Evolutionary conservation across 257 asterid genomes (phyloP).

Genomic region (Penstemon barbatus): DNA sequence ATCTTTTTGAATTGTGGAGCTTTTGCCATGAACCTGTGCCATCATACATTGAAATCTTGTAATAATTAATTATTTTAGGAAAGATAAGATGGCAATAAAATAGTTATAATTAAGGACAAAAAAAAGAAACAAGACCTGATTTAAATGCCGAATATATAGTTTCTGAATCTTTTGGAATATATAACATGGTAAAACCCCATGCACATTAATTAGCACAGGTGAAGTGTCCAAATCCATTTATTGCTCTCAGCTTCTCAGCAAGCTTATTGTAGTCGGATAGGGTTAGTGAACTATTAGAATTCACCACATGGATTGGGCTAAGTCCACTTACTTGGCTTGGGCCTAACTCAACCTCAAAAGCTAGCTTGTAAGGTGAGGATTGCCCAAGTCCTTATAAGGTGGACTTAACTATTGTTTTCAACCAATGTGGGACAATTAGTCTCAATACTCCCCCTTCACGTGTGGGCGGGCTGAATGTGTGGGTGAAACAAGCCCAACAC

Average conservation of each 20-base stretch:
- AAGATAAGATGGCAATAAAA: not conserved
- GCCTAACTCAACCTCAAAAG: too few species aligned
- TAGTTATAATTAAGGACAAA: not conserved
- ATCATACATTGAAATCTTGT: not conserved
- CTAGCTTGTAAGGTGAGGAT: too few species aligned
- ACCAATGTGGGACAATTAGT: too few species aligned
- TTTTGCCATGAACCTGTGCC: constrained; percentile 64
- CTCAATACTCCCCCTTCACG: too few species aligned
- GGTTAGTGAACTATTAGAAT: constrained; percentile 33
- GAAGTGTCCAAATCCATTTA: constrained; percentile 83
- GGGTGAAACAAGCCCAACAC: too few species aligned
- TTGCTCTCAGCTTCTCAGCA: constrained; percentile 57
- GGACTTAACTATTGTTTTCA: too few species aligned
- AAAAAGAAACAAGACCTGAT: constrained; percentile 61
- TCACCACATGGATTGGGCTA: too few species aligned
- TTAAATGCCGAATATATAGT: constrained; percentile 84
- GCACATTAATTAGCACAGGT: constrained; percentile 87
- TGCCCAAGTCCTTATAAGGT: too few species aligned
- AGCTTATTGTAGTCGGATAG: constrained; percentile 48
- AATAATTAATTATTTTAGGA: not conserved
- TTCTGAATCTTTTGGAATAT: constrained; percentile 81
- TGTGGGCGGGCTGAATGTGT: too few species aligned
- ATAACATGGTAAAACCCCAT: constrained; percentile 87
- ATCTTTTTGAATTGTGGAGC: constrained; percentile 54
- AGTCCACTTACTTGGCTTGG: too few species aligned